These are phyloP conservation scores for Pugionium dolabratum DNA, from an alignment of 345 rosid species.

Conservation along the genomic window DNA sequence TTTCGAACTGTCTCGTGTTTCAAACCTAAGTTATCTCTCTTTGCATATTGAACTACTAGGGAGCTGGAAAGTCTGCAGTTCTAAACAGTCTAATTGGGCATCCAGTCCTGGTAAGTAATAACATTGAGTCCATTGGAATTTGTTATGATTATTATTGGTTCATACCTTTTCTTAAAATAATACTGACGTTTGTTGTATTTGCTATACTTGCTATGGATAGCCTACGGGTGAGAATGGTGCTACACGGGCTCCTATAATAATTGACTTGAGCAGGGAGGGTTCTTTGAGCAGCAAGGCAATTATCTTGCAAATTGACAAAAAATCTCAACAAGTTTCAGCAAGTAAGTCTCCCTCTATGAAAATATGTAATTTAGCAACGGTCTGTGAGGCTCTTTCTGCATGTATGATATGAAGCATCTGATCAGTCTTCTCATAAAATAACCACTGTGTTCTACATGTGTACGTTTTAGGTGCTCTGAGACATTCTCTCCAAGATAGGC, in stretches of 20 bases:
- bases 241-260: constrained; percentile 86
- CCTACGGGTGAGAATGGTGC: constrained; percentile 99
- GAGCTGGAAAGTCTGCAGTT: constrained; percentile 95
- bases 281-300: constrained; percentile 82
- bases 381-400: constrained; percentile 7
- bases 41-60: constrained; percentile 52
- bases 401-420: constrained; percentile 7
- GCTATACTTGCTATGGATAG: constrained; percentile 42
- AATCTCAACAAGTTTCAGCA: constrained; percentile 89
- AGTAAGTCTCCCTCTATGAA: constrained; percentile 48
- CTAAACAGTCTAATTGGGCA: constrained; percentile 92
- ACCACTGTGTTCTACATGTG: constrained; percentile 9
- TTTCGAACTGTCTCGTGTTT: neutral
- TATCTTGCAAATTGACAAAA: constrained; percentile 83
- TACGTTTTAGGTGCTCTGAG: constrained; percentile 73
- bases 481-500: constrained; percentile 90
- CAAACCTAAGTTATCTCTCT: constrained; percentile 10
- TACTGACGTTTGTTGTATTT: constrained; percentile 14
- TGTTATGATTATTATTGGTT: constrained; percentile 5
- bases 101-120: constrained; percentile 73
- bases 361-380: constrained; percentile 12
- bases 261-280: constrained; percentile 69
- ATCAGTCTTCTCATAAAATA: neutral
- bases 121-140: constrained; percentile 5
- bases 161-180: constrained; percentile 1